These are phyloP conservation scores for Alternaria postmessia DNA, from an alignment of 2,329 filamentous ascomycete genomes.

Conservation along the genomic window DNA sequence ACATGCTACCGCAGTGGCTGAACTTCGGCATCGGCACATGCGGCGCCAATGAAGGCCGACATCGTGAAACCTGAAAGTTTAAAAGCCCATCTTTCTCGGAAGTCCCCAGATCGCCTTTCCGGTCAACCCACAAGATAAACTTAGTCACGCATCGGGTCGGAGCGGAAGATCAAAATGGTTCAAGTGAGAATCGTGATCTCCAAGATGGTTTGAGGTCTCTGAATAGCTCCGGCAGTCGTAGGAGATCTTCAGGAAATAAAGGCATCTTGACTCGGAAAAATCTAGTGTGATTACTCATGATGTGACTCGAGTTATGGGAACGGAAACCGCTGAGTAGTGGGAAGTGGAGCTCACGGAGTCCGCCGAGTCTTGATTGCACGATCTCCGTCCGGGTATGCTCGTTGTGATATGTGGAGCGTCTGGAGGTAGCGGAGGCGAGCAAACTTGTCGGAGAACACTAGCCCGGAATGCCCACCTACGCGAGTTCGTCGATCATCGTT, in stretches of 20 bases:
- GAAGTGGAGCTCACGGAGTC: conserved; percentile 2
- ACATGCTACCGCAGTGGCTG: not conserved
- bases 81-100: not conserved
- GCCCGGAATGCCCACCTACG: not conserved
- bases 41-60: not conserved
- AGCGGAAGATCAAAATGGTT: not conserved
- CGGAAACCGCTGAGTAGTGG: not conserved
- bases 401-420: conserved; percentile 4
- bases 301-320: not conserved
- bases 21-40: conserved; percentile 2
- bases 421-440: conserved; percentile 4
- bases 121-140: not conserved
- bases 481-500: conserved; percentile 1
- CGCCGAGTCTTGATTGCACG: not conserved
- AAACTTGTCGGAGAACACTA: conserved; percentile 4
- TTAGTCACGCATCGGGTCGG: not conserved
- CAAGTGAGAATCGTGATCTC: not conserved
- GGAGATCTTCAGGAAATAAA: not conserved
- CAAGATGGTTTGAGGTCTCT: not conserved
- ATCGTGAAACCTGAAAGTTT: conserved; percentile 1
- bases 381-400: not conserved
- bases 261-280: not conserved
- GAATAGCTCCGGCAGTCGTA: not conserved
- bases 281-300: not conserved
- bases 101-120: not conserved